Conservation (phyloP, 2,329 filamentous ascomycete species). For the Penicillium concentricum region DNA sequence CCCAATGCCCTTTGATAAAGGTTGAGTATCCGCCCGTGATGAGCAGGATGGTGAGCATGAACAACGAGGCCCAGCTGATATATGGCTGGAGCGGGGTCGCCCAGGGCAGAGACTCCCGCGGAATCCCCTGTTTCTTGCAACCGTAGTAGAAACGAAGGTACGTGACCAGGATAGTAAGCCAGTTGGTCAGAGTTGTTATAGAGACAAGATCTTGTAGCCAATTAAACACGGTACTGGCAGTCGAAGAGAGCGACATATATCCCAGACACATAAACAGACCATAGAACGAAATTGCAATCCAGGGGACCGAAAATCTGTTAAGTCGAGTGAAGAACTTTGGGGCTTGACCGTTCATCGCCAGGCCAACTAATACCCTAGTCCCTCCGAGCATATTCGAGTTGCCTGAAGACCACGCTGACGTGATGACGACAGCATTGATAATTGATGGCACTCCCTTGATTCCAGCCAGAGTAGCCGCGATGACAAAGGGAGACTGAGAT, state of each 20-base stretch:
- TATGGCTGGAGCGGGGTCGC: background rate
- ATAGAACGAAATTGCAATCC: background rate
- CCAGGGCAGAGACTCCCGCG: background rate
- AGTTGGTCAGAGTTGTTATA: constrained; percentile 1
- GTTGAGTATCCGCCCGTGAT: background rate
- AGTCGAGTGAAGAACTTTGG: constrained; percentile 7
- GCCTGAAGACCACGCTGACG: constrained; percentile 7
- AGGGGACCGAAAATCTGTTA: constrained; percentile 8
- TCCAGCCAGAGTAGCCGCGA: constrained; percentile 5
- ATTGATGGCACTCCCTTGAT: constrained; percentile 6
- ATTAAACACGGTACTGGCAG: constrained; percentile 1
- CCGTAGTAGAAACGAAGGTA: constrained; percentile 2
- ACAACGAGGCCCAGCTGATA: background rate
- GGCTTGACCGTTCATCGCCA: constrained; percentile 6
- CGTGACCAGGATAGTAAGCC: background rate
- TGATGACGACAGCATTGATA: constrained; percentile 13
- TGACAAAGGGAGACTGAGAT: constrained; percentile 7
- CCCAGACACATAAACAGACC: constrained; percentile 1
- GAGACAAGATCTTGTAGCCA: constrained; percentile 7
- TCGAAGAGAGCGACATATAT: constrained; percentile 4
- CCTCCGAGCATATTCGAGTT: constrained; percentile 9
- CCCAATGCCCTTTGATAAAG: constrained; percentile 16
- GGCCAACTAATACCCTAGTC: constrained; percentile 4
- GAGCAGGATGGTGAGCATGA: background rate
- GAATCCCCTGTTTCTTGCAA: background rate